phyloP scores from a whole-genome alignment of 108 stramenopile genomes.

The Skeletonema costatum region DNA sequence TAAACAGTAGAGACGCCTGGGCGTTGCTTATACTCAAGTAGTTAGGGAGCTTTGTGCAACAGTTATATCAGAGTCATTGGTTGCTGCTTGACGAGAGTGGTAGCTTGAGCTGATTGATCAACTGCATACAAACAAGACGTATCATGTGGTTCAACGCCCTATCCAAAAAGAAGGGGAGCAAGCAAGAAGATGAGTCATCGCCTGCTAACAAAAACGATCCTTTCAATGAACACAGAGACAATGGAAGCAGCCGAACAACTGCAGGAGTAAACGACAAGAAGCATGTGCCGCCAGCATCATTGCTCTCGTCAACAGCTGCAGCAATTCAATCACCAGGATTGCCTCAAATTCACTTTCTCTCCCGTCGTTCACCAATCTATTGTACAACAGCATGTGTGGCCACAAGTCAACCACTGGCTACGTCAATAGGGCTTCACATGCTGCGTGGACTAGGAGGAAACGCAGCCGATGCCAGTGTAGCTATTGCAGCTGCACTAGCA shows the following conservation, averaged over 20 bases:
- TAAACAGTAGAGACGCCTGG: too few relatives aligned
- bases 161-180: neutral
- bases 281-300: neutral
- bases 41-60: too few relatives aligned
- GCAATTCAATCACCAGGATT: neutral
- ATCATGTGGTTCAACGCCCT: neutral
- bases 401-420: slow-evolving; percentile 76
- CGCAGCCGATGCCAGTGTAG: slow-evolving; percentile 83
- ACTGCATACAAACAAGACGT: neutral
- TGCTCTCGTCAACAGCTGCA: slow-evolving; percentile 2
- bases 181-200: neutral
- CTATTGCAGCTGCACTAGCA: slow-evolving; percentile 73
- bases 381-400: slow-evolving; percentile 74
- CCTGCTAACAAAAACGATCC: neutral
- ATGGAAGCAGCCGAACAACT: neutral
- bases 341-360: slow-evolving; percentile 39
- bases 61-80: too few relatives aligned
- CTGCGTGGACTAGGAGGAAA: slow-evolving; percentile 64
- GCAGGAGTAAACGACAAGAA: neutral
- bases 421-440: slow-evolving; percentile 69
- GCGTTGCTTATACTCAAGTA: too few relatives aligned
- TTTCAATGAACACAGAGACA: neutral
- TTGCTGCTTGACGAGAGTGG: too few relatives aligned
- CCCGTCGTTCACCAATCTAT: slow-evolving; percentile 74
- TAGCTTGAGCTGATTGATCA: too few relatives aligned